phyloP scores from a whole-genome alignment of 306 rosid species.

The Sesbania bispinosa region DNA sequence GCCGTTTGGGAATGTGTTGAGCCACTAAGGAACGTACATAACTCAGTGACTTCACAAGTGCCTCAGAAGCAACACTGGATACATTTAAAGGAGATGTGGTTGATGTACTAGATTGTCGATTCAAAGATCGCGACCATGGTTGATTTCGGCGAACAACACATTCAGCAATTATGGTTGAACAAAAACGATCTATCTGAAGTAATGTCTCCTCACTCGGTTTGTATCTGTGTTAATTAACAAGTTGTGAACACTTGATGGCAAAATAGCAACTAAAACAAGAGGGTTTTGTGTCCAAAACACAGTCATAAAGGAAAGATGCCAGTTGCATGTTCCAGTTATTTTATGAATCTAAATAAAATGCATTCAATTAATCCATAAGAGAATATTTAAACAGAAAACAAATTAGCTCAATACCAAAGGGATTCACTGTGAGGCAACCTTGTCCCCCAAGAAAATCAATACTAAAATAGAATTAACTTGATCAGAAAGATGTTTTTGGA shows the following conservation, averaged over 20 bases:
- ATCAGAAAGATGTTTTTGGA: too few relatives aligned
- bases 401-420: too few relatives aligned
- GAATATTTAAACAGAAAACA: not conserved
- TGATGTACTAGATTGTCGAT: constrained; percentile 56
- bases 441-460: too few relatives aligned
- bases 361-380: not conserved
- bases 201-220: constrained; percentile 91
- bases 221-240: constrained; percentile 57
- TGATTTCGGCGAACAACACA: constrained; percentile 65
- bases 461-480: too few relatives aligned
- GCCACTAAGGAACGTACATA: constrained; percentile 95
- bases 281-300: not conserved
- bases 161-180: constrained; percentile 81
- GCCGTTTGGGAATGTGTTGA: constrained; percentile 80
- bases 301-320: constrained; percentile 12
- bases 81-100: constrained; percentile 69
- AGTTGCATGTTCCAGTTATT: constrained; percentile 6
- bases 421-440: too few relatives aligned
- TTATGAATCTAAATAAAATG: not conserved
- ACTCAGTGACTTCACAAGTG: constrained; percentile 78
- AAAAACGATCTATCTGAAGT: constrained; percentile 92
- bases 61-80: constrained; percentile 76
- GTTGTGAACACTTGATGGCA: constrained; percentile 12
- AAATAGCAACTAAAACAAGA: constrained; percentile 22
- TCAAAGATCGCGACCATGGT: constrained; percentile 55